Percentiles rank a stretch among this genome's conserved stretches.
Evolutionary conservation across 768 basidiomycete genomes (phyloP).

Genomic region (Suillus decipiens): DNA sequence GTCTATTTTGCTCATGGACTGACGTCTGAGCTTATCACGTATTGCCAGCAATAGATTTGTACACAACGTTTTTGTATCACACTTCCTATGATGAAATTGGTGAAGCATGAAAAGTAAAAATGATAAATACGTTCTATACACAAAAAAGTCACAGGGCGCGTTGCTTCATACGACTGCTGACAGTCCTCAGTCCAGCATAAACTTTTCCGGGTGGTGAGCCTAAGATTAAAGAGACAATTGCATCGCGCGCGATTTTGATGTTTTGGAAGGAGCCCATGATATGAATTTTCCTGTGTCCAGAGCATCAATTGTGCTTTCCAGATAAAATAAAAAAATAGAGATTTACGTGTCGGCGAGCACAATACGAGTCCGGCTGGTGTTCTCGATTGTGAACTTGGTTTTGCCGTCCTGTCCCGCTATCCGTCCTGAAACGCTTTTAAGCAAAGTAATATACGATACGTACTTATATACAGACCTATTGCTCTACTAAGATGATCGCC

Average conservation of each 20-base stretch:
- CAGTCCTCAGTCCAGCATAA: conserved; percentile 87
- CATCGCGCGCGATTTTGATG: conserved; percentile 96
- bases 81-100: conserved; percentile 1
- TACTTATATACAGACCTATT: conserved; percentile 62
- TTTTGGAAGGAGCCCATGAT: conserved; percentile 99
- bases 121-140: conserved; percentile 7
- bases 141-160: conserved; percentile 61
- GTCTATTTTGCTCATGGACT: conserved; percentile 8
- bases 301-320: conserved; percentile 15
- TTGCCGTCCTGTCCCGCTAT: conserved; percentile 99
- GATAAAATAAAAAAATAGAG: conserved; percentile 1
- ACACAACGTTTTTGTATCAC: conserved; percentile 8
- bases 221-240: conserved; percentile 91
- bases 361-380: conserved; percentile 94
- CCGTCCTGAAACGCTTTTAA: conserved; percentile 57
- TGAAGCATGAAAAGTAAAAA: conserved; percentile 13
- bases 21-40: not conserved
- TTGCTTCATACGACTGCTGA: conserved; percentile 92
- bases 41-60: conserved; percentile 16
- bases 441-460: not conserved
- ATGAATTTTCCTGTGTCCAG: conserved; percentile 80
- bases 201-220: conserved; percentile 96
- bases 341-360: conserved; percentile 96
- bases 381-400: conserved; percentile 98
- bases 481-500: conserved; percentile 98